Evolutionary conservation across 345 rosid genomes (phyloP).

Genomic region (Xanthoceras sorbifolium): DNA sequence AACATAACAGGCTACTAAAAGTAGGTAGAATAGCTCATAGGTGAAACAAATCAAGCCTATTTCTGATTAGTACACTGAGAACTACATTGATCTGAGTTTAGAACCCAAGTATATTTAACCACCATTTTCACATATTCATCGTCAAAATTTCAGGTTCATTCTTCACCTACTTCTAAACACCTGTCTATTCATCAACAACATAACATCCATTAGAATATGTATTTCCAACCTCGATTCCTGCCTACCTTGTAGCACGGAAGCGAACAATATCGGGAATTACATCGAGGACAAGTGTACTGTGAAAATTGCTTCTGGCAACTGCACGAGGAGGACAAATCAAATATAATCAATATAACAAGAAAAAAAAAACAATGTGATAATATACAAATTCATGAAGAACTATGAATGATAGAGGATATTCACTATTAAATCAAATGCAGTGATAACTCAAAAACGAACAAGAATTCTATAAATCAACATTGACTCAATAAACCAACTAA

Average conservation of each 20-base stretch:
- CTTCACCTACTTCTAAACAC: background rate
- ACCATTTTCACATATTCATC: background rate
- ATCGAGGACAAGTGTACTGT: conserved; percentile 91
- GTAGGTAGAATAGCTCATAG: background rate
- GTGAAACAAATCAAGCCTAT: background rate
- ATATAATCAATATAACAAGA: background rate
- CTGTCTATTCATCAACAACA: background rate
- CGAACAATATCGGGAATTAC: conserved; percentile 87
- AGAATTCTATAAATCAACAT: background rate
- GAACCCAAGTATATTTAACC: too few relatives aligned
- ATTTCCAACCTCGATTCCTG: background rate
- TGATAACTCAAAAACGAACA: background rate
- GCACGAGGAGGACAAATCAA: background rate
- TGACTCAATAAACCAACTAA: background rate
- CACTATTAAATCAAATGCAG: background rate
- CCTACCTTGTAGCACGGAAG: conserved; percentile 71
- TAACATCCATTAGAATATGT: background rate
- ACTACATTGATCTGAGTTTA: background rate
- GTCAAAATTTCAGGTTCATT: background rate
- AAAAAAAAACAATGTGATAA: background rate
- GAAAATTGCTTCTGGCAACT: conserved; percentile 91
- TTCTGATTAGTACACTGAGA: background rate
- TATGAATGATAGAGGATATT: too few relatives aligned
- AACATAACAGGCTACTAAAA: background rate
- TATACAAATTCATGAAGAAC: background rate